Percentiles rank a stretch among this genome's conserved stretches.
Conservation (phyloP, 805 yeast genomes). For the Saturnispora ahearnii region DNA sequence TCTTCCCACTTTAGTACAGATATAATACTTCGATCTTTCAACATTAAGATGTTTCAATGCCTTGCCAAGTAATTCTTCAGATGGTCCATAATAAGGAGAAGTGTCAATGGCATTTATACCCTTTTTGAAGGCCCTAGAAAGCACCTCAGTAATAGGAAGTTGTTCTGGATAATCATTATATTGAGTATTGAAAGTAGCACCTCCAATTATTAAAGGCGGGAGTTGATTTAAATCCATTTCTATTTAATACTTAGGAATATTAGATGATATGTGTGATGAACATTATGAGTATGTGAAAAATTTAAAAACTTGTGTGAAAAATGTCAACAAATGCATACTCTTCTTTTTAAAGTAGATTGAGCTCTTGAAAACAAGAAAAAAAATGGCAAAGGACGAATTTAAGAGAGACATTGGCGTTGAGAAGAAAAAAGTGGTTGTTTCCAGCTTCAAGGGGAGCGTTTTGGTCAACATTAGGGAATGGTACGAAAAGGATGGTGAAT, state of each 20-base stretch:
- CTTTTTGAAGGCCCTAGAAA: constrained; percentile 48
- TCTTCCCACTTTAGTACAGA: constrained; percentile 86
- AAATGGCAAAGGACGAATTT: not conserved
- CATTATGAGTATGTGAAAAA: not conserved
- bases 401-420: constrained; percentile 26
- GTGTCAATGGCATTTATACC: constrained; percentile 83
- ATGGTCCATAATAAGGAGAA: constrained; percentile 88
- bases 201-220: constrained; percentile 70
- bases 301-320: not conserved
- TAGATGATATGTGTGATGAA: not conserved
- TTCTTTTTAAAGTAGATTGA: not conserved
- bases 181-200: constrained; percentile 79
- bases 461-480: constrained; percentile 81
- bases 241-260: not conserved
- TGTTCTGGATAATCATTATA: constrained; percentile 61
- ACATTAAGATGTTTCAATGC: constrained; percentile 40
- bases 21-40: constrained; percentile 54
- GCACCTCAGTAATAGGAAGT: constrained; percentile 48
- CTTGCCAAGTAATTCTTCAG: constrained; percentile 65
- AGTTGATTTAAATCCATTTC: constrained; percentile 21
- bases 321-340: not conserved
- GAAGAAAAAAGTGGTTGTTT: constrained; percentile 64
- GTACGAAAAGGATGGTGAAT: constrained; percentile 50
- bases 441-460: constrained; percentile 55
- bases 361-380: not conserved